phyloP scores from a whole-genome alignment of 345 rosid genomes.

The Pelargonium nanum region DNA sequence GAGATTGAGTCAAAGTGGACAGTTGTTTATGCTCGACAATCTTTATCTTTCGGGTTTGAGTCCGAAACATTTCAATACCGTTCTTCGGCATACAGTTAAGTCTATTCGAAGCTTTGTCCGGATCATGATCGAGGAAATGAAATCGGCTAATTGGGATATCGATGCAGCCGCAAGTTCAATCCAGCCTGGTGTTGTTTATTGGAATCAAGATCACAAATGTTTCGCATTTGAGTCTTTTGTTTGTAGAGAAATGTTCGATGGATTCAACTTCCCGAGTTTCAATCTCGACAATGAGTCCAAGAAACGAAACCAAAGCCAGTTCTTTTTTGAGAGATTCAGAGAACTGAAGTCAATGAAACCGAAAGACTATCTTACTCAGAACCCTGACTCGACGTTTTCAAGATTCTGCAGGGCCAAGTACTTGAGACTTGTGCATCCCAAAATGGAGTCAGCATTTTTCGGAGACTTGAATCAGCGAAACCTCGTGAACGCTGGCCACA shows the following conservation, averaged over 20 bases:
- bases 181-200: slow-evolving; percentile 36
- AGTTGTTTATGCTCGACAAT: slow-evolving; percentile 36
- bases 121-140: slow-evolving; percentile 54
- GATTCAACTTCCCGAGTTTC: slow-evolving; percentile 50
- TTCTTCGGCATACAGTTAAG: slow-evolving; percentile 50
- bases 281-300: slow-evolving; percentile 22
- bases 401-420: slow-evolving; percentile 59
- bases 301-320: slow-evolving; percentile 21
- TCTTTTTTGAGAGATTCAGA: slow-evolving; percentile 47
- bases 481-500: slow-evolving; percentile 31
- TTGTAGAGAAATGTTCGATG: slow-evolving; percentile 66
- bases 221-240: slow-evolving; percentile 67
- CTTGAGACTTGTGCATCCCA: slow-evolving; percentile 57
- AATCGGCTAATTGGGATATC: slow-evolving; percentile 58
- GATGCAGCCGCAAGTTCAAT: slow-evolving; percentile 54
- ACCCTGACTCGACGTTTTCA: slow-evolving; percentile 56
- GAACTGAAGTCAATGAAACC: slow-evolving; percentile 51
- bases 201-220: slow-evolving; percentile 61
- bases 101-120: slow-evolving; percentile 59
- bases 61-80: slow-evolving; percentile 39
- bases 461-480: slow-evolving; percentile 48
- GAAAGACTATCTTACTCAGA: slow-evolving; percentile 33
- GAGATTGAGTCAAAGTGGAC: slow-evolving; percentile 59
- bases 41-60: slow-evolving; percentile 40
- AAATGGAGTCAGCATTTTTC: slow-evolving; percentile 63